Evolutionary conservation across 768 basidiomycete genomes (phyloP), one percentile per base, ranked within the genome.

Genomic region (Ramaria sp.): DNA sequence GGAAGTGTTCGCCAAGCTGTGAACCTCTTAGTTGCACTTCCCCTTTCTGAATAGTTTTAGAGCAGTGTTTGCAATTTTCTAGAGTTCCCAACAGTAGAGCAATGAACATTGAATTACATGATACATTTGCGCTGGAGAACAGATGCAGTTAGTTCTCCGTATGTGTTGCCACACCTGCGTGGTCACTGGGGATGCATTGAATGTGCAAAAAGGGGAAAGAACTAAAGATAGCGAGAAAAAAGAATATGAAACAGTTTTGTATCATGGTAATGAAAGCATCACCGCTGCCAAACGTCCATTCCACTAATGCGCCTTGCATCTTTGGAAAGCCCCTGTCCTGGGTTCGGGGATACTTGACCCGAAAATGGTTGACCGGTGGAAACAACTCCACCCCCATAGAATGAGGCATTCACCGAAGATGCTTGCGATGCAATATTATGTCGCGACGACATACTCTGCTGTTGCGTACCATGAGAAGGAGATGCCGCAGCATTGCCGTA

Each of bases 211-310:
- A 34, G 32, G 16, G 18, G 18, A 27, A 55, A 34, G 42, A 34
- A 42, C 22, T 28, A 42, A 48, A 43, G 44, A 44, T 36, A 45
- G 24, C 39, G 37, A 30, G 43, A 30, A 45, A 32, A 47, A 20
- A n/a, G 20, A 55, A 34, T 6, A 20, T 12, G 34, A 55, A 32
- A 34, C n/a, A 48, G 18, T 28, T 13, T 55, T 24, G 57, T 45
- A 39, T 30, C 36, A 37, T 18, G 43, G 55, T 18, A 53, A 47
- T 18, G 38, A 15, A 10, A 41, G 36, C 47, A 56, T 81, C 71
- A 87, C 75, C 85, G 78, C 60, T 81, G 79, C 85, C 86, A 89
- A 50, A 78, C 65, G 66, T 88, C 85, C 50, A 53, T 57, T n/a
- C 52, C 55, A 42, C 58, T 54, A 13, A 45, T 47, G 34, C 52